Base-by-base conservation (phyloP, 495 filamentous ascomycete genomes). In the Penicillium turbatum region DNA sequence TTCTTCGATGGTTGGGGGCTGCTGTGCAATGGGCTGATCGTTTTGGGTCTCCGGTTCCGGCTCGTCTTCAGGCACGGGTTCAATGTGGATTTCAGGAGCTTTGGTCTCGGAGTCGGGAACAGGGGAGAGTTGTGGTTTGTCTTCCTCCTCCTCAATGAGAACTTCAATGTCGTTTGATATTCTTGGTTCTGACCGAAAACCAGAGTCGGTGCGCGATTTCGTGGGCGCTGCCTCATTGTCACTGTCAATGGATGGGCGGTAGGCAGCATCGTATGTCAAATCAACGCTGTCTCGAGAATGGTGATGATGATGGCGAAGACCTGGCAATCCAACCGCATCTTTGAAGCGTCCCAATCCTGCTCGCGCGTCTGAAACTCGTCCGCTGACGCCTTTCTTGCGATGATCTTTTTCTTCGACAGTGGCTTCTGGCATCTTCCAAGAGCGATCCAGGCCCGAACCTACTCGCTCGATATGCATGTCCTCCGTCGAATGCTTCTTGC, bases 331-430 rank as follows among this genome's bases (percentile, higher is more conserved):
- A 17, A 96, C 87, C 5, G 87, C 90, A 65, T 92, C 89, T 57
- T 88, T 88, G 71, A 96, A 90, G 27, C 86, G 82, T 6, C 85
- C 87, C 45, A 97, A 77, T 8, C 90, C 90, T 44, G 87, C 89
- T 29, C 87, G 83, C 49, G 90, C 89, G 71, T 95, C 90, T 46
- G 85, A 89, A 53, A 90, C 86, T 53, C 84, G 85, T 4, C 80
- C 88, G 30, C 86, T 87, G 17, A 95, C 86, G 56, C 84, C 87
- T 64, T 89, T 92, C 62, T 86, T 82, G 24, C 86, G 66, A 32
- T 81, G 80, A 60, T 93, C 88, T 62, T 79, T 85, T 29, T 87
- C 84, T 24, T 76, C 77, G 0, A 30, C n/a, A 9, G n/a, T 46
- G 27, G 61, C 37, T n/a, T 76, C 71, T 6, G 62, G 50, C 2